Evolutionary conservation across 2,329 filamentous ascomycete genomes (phyloP).

Genomic region (Cladophialophora carrionii): DNA sequence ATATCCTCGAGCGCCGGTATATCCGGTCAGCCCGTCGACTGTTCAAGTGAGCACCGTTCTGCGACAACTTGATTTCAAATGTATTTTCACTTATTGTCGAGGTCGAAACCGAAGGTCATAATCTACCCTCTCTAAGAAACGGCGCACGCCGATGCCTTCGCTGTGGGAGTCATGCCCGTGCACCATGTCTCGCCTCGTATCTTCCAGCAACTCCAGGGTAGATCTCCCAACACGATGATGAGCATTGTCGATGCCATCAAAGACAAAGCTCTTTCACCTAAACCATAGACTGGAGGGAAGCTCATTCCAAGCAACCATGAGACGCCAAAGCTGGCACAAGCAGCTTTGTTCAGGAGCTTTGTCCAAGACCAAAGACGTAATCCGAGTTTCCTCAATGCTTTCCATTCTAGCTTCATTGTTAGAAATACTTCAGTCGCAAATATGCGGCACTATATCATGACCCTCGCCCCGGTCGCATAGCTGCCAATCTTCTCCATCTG

Average conservation of each 20-base stretch:
- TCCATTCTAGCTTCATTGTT: background rate
- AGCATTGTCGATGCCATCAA: background rate
- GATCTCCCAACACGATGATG: background rate
- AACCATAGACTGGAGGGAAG: background rate
- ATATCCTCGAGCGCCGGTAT: background rate
- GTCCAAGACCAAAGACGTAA: background rate
- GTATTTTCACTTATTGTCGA: background rate
- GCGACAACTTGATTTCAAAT: background rate
- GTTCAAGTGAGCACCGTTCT: background rate
- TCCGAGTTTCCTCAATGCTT: background rate
- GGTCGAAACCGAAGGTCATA: too few species aligned
- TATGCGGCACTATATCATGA: background rate
- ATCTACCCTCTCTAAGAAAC: too few species aligned
- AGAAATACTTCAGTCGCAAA: background rate
- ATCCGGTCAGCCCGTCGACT: background rate
- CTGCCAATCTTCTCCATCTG: background rate
- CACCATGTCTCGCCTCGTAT: too few species aligned
- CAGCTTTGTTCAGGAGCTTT: background rate
- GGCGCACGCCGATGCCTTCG: too few species aligned
- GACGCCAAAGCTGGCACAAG: background rate
- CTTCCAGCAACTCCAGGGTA: background rate
- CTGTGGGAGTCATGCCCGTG: too few species aligned
- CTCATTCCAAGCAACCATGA: background rate
- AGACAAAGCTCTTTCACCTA: constrained; percentile 6
- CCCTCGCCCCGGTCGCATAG: too few species aligned